Base-by-base conservation (phyloP, 148 eudicot genomes). In the Rhododendron williamsianum region DNA sequence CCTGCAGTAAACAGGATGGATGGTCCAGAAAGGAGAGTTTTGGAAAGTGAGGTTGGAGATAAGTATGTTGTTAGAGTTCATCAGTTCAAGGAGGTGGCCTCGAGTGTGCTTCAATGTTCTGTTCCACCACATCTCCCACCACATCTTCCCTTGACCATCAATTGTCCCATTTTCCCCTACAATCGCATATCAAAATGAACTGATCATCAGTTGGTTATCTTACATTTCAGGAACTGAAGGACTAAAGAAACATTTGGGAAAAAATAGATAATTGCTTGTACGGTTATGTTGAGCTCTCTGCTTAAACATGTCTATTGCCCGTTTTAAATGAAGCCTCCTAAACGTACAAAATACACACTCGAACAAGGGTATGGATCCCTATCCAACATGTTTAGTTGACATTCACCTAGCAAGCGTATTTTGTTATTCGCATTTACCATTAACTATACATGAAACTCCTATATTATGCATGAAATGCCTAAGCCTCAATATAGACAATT, bases 101-200 rank as follows among this genome's bases (percentile, higher is more conserved):
- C 99, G 90, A 15, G 99, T 97, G 91, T 95, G 93, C 84, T 90
- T 90, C 82, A 97, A 86, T 76, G 98, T 97, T 89, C 95, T 95
- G 89, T 95, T 97, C 96, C 99, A 94, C 99, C 99, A 97, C 87
- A 95, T 88, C 49, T 97, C 96, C 99, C 99, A 97, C 99, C 99
- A 97, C 92, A 95, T 92, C 91, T 91, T 89, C 45, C 99, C 99
- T 82, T 87, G 99, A 74, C 99, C 99, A 76, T 95, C 97, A 33
- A 94, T 92, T 15, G 94, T 97, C n/a, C 99, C 99, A 87, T 97
- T 97, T 4, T 90, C 82, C 65, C 99, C 99, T 97, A 88, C 84
- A 83, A 84, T 54, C 15, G 25, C 49, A 81, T 73, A 80, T 30
- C 51, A 84, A 65, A 77, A 74, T 82, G 72, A 84, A 82, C 73